Base-by-base conservation (phyloP, 441 rosid species). In the Euphorbia corollata region DNA sequence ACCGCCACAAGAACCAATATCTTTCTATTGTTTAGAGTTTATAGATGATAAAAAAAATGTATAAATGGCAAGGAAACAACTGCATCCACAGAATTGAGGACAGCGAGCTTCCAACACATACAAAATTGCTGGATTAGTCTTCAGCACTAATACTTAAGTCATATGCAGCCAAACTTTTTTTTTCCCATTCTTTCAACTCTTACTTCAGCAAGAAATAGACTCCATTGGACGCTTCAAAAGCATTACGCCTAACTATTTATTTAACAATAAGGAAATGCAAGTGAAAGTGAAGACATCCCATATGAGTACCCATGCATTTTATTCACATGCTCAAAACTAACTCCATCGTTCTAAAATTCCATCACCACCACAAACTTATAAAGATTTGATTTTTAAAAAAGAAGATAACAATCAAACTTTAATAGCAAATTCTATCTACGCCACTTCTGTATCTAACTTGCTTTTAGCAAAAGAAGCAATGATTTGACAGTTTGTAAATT, bases 221-320 rank as follows among this genome's bases (percentile, higher is more conserved):
- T 27, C 69, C 39, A 30, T 32, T 38, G 55, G 59, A 66, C 47
- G 43, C 53, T 63, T 18, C 16, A 23, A 59, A 64, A 67, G 63
- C 24, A 66, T 41, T 11, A 45, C 2, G 36, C 56, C 59, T 45
- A 30, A 51, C 41, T n/a, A 63, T 9, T 41, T n/a, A 30, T 20
- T 64, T 61, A 34, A 18, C 32, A 3, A 16, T 69, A 61, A 54
- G 66, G 19, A 72, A 68, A 61, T 8, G 5, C 22, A 22, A 18
- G 59, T 48, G 48, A 18, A 69, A 63, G 62, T 53, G 48, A 59
- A 70, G 77, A 76, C 84, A 82, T 62, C 69, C 78, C 84, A 76
- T 72, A 77, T 78, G 79, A 76, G 64, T 32, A 47, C 78, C 85
- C 86, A 80, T 76, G 75, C 80, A 63, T 63, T 71, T 58, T 75